Evolutionary conservation across 176 grass and related monocot genomes (phyloP).

Genomic region (Pontederia paniculata): DNA sequence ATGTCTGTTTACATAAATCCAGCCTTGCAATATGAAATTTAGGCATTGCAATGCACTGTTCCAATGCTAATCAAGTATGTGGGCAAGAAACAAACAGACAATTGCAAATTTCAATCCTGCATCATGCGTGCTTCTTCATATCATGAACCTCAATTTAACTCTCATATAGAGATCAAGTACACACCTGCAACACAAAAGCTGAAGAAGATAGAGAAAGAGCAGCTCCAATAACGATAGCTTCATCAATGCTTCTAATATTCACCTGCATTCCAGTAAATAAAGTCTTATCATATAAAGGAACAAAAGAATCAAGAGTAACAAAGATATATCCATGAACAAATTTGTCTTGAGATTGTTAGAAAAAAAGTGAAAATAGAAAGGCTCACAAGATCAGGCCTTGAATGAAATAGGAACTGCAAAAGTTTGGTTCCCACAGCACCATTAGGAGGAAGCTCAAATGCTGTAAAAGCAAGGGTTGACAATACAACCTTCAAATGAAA

Average conservation of each 20-base stretch:
- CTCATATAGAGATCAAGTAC: neutral
- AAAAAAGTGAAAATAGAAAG: neutral
- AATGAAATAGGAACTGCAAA: conserved; percentile 88
- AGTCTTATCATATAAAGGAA: too few species aligned
- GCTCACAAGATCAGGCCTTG: conserved; percentile 79
- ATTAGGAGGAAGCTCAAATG: conserved; percentile 95
- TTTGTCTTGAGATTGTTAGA: too few species aligned
- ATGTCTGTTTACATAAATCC: too few species aligned
- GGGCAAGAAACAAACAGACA: too few species aligned
- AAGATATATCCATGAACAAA: too few species aligned
- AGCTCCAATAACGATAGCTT: conserved; percentile 95
- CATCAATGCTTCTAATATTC: conserved; percentile 92
- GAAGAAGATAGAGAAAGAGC: conserved; percentile 97
- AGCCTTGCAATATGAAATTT: too few species aligned
- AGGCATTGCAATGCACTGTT: too few species aligned
- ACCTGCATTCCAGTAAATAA: conserved; percentile 42
- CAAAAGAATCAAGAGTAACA: too few species aligned
- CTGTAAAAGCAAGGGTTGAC: conserved; percentile 88
- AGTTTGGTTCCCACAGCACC: conserved; percentile 85
- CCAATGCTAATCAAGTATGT: too few species aligned
- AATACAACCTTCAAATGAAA: conserved; percentile 54
- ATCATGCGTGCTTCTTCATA: too few species aligned
- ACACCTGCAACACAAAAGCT: conserved; percentile 97
- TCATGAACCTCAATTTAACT: too few species aligned
- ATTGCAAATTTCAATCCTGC: too few species aligned